A percentile compares a stretch with the other conserved stretches of the same genome.
Conservation (phyloP, 106 monocot species). For the Dendrobium huoshanense region DNA sequence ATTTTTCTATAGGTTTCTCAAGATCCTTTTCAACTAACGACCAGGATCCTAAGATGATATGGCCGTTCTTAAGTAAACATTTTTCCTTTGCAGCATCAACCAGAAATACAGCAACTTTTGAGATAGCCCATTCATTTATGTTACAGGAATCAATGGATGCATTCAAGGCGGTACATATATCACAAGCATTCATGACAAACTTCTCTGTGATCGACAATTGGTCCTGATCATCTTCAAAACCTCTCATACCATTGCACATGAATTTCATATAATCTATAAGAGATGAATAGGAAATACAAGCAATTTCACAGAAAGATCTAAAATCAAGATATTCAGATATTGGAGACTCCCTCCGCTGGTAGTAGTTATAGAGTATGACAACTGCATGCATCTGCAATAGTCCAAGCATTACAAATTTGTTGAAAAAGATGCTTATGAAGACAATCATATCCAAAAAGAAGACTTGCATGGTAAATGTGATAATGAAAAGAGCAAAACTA, state of each 20-base stretch:
- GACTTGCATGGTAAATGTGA: background rate
- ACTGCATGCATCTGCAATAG: conserved; percentile 1
- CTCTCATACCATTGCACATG: background rate
- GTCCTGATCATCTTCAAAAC: background rate
- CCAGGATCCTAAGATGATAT: background rate
- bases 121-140: background rate
- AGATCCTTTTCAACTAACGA: conserved; percentile 6
- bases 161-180: conserved; percentile 5
- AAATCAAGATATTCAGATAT: background rate
- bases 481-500: background rate
- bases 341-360: conserved; percentile 1
- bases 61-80: background rate
- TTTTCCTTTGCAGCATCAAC: conserved; percentile 2
- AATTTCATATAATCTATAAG: conserved; percentile 5
- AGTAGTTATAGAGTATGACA: background rate
- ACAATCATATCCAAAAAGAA: background rate
- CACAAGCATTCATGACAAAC: conserved; percentile 6
- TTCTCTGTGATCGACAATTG: background rate
- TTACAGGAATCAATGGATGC: background rate
- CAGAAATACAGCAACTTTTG: conserved; percentile 7
- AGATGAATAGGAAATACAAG: background rate
- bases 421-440: background rate
- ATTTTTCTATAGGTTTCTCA: background rate
- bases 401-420: background rate
- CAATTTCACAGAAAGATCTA: conserved; percentile 3